Conservation (phyloP, 805 yeast species). For the Candida piceae region DNA sequence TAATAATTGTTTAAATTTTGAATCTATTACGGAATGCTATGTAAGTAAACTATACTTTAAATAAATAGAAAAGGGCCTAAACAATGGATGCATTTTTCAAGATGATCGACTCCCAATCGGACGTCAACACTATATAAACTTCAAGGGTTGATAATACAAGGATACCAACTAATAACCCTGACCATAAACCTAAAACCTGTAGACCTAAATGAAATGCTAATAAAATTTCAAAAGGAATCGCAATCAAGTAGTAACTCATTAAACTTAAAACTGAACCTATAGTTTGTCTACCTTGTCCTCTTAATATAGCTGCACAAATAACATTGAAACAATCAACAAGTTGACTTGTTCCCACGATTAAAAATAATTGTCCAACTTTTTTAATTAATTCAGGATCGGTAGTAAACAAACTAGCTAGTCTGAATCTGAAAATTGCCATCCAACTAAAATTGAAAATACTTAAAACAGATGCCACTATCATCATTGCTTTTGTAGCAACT, state of each 20-base stretch:
- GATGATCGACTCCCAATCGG: conserved; percentile 52
- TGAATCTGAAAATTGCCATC: conserved; percentile 32
- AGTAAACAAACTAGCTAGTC: conserved; percentile 38
- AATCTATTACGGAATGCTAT: too few relatives aligned
- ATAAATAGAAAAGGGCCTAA: too few relatives aligned
- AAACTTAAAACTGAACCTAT: conserved; percentile 46
- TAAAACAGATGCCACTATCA: conserved; percentile 25
- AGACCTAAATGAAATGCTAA: conserved; percentile 38
- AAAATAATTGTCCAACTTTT: conserved; percentile 35
- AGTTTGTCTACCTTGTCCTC: conserved; percentile 53
- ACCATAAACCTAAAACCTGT: conserved; percentile 45
- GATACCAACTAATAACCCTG: conserved; percentile 41
- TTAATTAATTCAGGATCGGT: conserved; percentile 33
- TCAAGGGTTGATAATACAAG: conserved; percentile 36
- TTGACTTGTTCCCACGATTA: conserved; percentile 48
- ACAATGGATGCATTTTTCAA: conserved; percentile 24
- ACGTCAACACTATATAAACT: conserved; percentile 35
- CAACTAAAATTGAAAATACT: conserved; percentile 37
- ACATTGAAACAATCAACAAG: conserved; percentile 44
- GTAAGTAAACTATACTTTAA: too few relatives aligned
- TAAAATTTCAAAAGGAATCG: conserved; percentile 42
- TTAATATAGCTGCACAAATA: conserved; percentile 40
- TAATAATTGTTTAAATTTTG: too few relatives aligned
- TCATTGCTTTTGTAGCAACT: conserved; percentile 34
- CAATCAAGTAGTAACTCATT: conserved; percentile 42